These are phyloP conservation scores for Rhizopogon vulgaris DNA, from an alignment of 768 basidiomycete species.

Conservation along the genomic window DNA sequence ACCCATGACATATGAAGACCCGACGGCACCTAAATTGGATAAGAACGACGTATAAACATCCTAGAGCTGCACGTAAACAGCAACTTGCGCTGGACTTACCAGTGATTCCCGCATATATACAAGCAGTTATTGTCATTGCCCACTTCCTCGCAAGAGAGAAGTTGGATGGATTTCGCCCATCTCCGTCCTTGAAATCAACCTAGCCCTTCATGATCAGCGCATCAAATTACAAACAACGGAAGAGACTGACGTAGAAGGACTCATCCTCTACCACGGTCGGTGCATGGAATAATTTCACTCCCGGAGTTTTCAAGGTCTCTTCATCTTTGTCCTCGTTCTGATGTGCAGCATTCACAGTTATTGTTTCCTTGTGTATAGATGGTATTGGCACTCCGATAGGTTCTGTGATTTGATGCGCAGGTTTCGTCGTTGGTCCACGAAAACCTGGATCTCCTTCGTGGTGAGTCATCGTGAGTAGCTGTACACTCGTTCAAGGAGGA, in stretches of 20 bases:
- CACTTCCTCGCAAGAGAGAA: constrained; percentile 17
- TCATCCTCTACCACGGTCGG: constrained; percentile 1
- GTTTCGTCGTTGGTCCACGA: background rate
- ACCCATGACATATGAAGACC: constrained; percentile 17
- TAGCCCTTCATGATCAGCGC: constrained; percentile 10
- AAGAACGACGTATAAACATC: constrained; percentile 26
- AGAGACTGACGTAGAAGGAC: constrained; percentile 8
- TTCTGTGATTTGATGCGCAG: background rate
- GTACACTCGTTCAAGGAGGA: no score
- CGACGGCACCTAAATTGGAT: constrained; percentile 35
- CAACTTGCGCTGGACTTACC: constrained; percentile 14
- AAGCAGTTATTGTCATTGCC: constrained; percentile 21
- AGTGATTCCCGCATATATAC: constrained; percentile 26
- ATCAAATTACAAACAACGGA: background rate
- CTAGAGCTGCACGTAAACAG: constrained; percentile 30
- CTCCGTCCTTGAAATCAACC: constrained; percentile 35
- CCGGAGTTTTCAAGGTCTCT: no score
- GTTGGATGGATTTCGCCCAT: constrained; percentile 34
- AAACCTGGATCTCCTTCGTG: no score
- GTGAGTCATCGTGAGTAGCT: no score
- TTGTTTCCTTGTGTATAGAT: background rate
- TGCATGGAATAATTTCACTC: no score
- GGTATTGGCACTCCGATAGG: background rate
- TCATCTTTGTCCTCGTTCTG: no score
- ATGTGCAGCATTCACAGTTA: no score